Percentiles rank a stretch among this genome's conserved stretches.
phyloP scores from a whole-genome alignment of 148 eudicot genomes.

The Hydrangea macrophylla region DNA sequence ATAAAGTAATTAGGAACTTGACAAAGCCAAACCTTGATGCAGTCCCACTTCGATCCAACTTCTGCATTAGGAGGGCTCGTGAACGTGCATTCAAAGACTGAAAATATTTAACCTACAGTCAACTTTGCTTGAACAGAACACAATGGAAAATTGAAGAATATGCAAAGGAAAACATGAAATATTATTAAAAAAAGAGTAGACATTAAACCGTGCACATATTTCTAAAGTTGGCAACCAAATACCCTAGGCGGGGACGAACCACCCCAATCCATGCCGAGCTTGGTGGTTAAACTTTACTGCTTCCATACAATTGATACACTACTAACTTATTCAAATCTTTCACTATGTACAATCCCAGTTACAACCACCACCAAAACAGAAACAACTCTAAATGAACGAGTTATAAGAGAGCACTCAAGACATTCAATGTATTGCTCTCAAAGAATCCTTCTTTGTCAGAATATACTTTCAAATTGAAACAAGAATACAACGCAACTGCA shows the following conservation, averaged over 20 bases:
- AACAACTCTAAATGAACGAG: not conserved
- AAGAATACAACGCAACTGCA: too few species aligned
- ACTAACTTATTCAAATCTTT: too few species aligned
- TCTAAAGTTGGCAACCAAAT: not conserved
- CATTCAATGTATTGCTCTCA: not conserved
- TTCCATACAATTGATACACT: too few species aligned
- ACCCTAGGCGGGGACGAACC: too few species aligned
- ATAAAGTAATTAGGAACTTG: conserved; percentile 3
- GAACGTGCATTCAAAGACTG: conserved; percentile 87
- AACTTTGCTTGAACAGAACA: not conserved
- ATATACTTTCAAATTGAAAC: too few species aligned
- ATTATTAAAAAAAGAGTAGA: not conserved
- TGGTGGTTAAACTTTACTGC: too few species aligned
- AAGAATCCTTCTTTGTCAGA: not conserved
- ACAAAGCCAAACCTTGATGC: conserved; percentile 48
- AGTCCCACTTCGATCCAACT: conserved; percentile 78
- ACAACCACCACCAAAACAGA: not conserved
- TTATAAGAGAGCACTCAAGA: not conserved
- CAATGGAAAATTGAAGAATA: not conserved
- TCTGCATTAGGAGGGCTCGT: conserved; percentile 85
- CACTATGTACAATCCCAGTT: not conserved
- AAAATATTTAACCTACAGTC: conserved; percentile 2
- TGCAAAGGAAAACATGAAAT: not conserved
- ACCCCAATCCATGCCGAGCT: too few species aligned
- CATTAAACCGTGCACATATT: not conserved